Evolutionary conservation across 2,329 filamentous ascomycete species (phyloP).

Genomic region (Lasiodiplodia citricola): DNA sequence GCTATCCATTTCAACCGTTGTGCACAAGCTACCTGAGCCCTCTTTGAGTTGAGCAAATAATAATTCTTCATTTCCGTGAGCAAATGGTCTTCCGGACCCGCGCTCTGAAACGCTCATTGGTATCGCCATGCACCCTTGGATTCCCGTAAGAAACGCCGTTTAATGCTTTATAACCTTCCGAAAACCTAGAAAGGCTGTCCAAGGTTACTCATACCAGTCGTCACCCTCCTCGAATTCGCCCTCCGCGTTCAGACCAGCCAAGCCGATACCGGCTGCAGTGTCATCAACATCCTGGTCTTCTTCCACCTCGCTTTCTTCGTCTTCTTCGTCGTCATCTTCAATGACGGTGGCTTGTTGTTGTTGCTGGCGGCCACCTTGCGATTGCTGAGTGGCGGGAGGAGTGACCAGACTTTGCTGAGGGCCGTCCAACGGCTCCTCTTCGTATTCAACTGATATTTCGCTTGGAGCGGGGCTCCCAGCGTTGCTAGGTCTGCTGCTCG

Average conservation of each 20-base stretch:
- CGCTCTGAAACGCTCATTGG: conserved; percentile 5
- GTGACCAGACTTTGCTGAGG: not conserved
- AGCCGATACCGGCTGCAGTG: not conserved
- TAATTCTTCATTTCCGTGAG: not conserved
- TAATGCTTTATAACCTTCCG: not conserved
- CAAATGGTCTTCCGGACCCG: not conserved
- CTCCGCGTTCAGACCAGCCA: conserved; percentile 1
- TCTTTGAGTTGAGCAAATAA: not conserved
- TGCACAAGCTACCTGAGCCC: not conserved
- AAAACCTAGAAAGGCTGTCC: not conserved
- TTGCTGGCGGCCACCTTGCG: not conserved
- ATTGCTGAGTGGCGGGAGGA: conserved; percentile 15
- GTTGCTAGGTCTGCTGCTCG: conserved; percentile 23
- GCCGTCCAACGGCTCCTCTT: conserved; percentile 13
- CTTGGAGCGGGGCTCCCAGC: conserved; percentile 16
- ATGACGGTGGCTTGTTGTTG: not conserved
- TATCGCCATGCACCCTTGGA: not conserved
- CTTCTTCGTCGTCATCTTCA: conserved; percentile 21
- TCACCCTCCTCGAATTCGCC: conserved; percentile 12
- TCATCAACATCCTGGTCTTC: conserved; percentile 6
- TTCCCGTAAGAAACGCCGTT: not conserved
- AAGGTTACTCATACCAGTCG: not conserved
- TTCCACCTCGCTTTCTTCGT: conserved; percentile 17
- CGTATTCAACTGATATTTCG: conserved; percentile 9
- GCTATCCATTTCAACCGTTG: too few species aligned